Evolutionary conservation across 352 stramenopile species (phyloP).

Genomic region (Aphanomyces astaci): DNA sequence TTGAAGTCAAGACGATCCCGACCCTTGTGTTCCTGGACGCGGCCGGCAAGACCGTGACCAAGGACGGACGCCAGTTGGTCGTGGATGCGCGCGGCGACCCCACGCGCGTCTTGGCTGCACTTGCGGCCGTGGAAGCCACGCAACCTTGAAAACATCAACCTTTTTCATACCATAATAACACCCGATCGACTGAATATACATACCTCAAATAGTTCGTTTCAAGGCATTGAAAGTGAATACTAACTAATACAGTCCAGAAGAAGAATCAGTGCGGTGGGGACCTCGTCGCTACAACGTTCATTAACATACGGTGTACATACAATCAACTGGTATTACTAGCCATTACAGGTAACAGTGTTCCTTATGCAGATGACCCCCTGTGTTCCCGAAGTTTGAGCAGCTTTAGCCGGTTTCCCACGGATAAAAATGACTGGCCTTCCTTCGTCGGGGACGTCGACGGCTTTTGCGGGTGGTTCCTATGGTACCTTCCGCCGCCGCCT

Average conservation of each 20-base stretch:
- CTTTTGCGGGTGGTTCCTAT: background rate
- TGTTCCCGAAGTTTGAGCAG: background rate
- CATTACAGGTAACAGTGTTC: background rate
- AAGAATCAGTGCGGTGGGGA: too few species aligned
- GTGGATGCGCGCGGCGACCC: slow-evolving; percentile 42
- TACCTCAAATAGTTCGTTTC: too few species aligned
- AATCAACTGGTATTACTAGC: background rate
- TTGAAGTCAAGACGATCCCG: slow-evolving; percentile 85
- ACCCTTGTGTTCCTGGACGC: slow-evolving; percentile 85
- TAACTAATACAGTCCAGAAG: too few species aligned
- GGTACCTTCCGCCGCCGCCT: background rate
- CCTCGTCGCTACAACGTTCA: too few species aligned
- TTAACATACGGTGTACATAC: too few species aligned
- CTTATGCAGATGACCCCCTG: background rate
- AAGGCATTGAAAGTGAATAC: too few species aligned
- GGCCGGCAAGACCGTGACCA: slow-evolving; percentile 68
- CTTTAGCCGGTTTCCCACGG: slow-evolving; percentile 14
- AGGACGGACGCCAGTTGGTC: slow-evolving; percentile 71
- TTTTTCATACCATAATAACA: too few species aligned
- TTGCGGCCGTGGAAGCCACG: background rate
- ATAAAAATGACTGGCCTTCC: background rate
- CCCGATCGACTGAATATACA: too few species aligned
- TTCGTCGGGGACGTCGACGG: background rate
- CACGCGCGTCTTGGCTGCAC: background rate
- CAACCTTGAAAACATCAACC: background rate